A percentile compares a stretch with the other conserved stretches of the same genome.
These are phyloP conservation scores for Vaccinium macrocarpon DNA, from an alignment of 148 eudicot genomes.

Conservation along the genomic window DNA sequence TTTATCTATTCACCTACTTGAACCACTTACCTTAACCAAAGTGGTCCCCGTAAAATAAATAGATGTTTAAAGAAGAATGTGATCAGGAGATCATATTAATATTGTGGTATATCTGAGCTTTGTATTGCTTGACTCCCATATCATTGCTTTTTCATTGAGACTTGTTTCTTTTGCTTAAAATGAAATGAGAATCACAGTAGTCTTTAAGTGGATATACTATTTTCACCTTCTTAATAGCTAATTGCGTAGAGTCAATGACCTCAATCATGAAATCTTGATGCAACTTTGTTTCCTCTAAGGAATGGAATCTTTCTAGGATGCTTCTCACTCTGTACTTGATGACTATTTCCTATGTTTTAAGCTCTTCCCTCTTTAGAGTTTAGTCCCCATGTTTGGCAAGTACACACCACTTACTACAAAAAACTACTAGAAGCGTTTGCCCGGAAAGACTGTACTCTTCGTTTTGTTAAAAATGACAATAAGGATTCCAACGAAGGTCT, in stretches of 20 bases:
- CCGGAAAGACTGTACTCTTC: conserved; percentile 31
- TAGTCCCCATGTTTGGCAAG: conserved; percentile 36
- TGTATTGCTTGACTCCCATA: background rate
- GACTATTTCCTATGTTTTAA: conserved; percentile 11
- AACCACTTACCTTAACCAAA: conserved; percentile 8
- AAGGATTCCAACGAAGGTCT: background rate
- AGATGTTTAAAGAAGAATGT: background rate
- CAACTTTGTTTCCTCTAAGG: conserved; percentile 3
- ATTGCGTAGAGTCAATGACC: background rate
- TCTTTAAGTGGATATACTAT: conserved; percentile 6
- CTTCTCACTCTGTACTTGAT: background rate
- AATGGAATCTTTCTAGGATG: background rate
- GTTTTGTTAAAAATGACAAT: background rate
- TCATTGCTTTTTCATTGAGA: background rate
- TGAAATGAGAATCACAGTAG: conserved; percentile 1
- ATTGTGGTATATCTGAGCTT: background rate
- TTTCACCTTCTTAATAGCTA: background rate
- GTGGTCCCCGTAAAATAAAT: background rate
- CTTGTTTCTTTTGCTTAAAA: background rate
- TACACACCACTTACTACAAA: conserved; percentile 81
- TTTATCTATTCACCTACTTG: background rate
- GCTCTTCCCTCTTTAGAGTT: conserved; percentile 9
- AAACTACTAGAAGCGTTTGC: conserved; percentile 69
- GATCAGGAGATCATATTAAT: background rate
- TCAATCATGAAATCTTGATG: background rate